phyloP scores from a whole-genome alignment of 805 yeast species.

The Yamadazyma scolyti region DNA sequence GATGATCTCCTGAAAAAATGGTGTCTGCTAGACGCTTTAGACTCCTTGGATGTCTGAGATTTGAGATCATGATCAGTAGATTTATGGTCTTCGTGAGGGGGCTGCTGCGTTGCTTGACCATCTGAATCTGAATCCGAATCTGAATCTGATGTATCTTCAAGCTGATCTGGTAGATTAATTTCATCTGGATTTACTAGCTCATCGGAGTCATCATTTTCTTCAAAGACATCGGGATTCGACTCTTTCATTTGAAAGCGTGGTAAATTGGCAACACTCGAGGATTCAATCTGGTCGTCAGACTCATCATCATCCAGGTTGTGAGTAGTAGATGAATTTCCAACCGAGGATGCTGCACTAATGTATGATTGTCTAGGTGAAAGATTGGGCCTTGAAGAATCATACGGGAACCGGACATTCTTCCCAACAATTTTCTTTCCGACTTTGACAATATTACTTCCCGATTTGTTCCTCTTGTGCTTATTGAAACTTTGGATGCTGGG shows the following conservation, averaged over 20 bases:
- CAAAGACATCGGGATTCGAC: too few relatives aligned
- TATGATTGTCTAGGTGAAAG: constrained; percentile 23
- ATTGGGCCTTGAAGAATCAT: constrained; percentile 26
- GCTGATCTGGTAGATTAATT: too few relatives aligned
- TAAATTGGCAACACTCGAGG: too few relatives aligned
- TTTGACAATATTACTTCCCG: constrained; percentile 17
- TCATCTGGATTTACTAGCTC: too few relatives aligned
- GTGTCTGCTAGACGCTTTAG: constrained; percentile 11
- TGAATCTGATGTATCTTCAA: constrained; percentile 3
- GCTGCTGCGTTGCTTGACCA: too few relatives aligned
- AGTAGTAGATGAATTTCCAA: constrained; percentile 18
- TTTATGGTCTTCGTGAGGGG: too few relatives aligned
- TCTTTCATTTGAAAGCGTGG: too few relatives aligned
- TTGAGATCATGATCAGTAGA: background rate
- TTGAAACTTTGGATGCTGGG: constrained; percentile 23
- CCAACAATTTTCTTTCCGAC: constrained; percentile 19
- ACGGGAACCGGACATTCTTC: constrained; percentile 9
- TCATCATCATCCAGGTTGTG: too few relatives aligned
- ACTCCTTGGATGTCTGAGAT: constrained; percentile 4
- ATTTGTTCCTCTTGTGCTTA: constrained; percentile 12
- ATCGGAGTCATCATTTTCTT: too few relatives aligned
- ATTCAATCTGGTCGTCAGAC: too few relatives aligned
- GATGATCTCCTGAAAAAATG: constrained; percentile 12
- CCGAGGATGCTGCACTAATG: constrained; percentile 22
- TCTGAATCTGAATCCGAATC: too few relatives aligned